Conservation (phyloP, 345 rosid species). For the Populus nigra region DNA sequence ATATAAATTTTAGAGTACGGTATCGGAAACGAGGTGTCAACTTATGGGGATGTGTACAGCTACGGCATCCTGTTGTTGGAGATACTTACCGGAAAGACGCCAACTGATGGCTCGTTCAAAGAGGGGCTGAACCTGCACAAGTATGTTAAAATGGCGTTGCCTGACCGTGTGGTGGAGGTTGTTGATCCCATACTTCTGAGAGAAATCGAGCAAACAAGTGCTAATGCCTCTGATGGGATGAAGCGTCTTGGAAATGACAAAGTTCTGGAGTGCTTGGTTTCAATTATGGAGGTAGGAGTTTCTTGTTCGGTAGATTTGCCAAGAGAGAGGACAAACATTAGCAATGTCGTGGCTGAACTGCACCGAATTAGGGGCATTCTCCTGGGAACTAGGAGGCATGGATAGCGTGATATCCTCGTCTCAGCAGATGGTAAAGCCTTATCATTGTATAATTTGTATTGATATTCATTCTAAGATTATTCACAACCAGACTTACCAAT, state of each 20-base stretch:
- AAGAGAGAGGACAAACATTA: background rate
- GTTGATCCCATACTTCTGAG: background rate
- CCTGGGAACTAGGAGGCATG: background rate
- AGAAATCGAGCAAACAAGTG: background rate
- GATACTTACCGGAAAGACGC: slow-evolving; percentile 18
- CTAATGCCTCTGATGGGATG: background rate
- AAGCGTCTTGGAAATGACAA: background rate
- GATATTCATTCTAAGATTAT: no score
- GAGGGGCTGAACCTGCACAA: slow-evolving; percentile 2
- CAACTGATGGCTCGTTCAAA: slow-evolving; percentile 8
- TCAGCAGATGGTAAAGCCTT: background rate
- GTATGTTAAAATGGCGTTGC: background rate
- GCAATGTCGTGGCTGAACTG: background rate
- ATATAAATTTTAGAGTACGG: slow-evolving; percentile 16
- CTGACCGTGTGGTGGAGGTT: background rate
- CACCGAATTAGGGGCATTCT: background rate
- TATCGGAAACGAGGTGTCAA: background rate
- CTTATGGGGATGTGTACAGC: slow-evolving; percentile 27
- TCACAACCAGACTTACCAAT: no score
- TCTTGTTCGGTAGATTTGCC: background rate
- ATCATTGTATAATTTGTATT: background rate
- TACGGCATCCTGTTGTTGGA: slow-evolving; percentile 40
- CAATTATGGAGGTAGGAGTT: background rate
- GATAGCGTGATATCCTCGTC: background rate
- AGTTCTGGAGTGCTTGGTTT: background rate